Evolutionary conservation across 495 filamentous ascomycete species (phyloP).

Genomic region (Penicillium canescens): DNA sequence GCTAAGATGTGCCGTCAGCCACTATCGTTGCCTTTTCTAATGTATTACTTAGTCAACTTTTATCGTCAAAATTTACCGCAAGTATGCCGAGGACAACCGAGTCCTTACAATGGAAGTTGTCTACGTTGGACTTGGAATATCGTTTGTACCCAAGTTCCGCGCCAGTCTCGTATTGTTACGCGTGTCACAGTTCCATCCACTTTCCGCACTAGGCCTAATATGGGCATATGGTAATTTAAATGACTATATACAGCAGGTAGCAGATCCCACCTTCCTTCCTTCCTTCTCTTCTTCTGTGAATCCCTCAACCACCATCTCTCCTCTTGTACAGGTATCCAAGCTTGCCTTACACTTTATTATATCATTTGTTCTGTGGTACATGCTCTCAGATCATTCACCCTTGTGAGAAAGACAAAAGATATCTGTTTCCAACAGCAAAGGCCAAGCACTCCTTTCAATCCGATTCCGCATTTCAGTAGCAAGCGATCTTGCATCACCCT

Average conservation of each 20-base stretch:
- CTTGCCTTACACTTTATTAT: constrained; percentile 6
- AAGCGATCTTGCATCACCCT: constrained; percentile 2
- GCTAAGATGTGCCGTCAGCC: no score
- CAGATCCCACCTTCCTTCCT: constrained; percentile 6
- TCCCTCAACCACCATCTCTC: neutral
- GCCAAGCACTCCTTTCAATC: constrained; percentile 3
- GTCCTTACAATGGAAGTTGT: no score
- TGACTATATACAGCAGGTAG: constrained; percentile 17
- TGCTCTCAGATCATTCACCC: neutral
- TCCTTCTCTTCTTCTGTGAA: constrained; percentile 4
- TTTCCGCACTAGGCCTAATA: no score
- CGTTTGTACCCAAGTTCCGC: no score
- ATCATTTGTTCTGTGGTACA: neutral
- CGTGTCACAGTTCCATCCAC: no score
- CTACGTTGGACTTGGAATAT: no score
- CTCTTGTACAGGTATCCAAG: constrained; percentile 18
- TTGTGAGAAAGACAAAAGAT: constrained; percentile 12
- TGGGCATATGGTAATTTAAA: neutral
- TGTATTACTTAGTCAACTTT: no score
- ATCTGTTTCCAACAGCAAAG: constrained; percentile 8
- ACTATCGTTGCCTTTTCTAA: no score
- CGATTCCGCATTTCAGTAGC: constrained; percentile 19
- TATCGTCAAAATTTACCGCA: no score
- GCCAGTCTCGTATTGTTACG: no score
- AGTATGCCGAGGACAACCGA: no score